phyloP scores from a whole-genome alignment of 2,329 filamentous ascomycete genomes.

The Apiospora aurea region DNA sequence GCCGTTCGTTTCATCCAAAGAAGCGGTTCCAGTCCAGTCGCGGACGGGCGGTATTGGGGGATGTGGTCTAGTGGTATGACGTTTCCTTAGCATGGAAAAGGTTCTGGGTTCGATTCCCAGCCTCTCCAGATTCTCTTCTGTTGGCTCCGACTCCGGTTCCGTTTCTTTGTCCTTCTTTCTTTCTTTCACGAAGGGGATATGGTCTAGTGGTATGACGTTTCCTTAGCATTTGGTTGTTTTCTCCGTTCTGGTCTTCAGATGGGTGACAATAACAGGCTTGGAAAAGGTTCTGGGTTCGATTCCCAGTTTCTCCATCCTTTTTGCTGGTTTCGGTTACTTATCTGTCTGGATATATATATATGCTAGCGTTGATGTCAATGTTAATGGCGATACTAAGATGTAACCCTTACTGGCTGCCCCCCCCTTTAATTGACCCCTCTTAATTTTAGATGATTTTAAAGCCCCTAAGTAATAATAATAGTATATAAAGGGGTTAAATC shows the following conservation, averaged over 20 bases:
- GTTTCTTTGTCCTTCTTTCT: background rate
- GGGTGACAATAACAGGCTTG: background rate
- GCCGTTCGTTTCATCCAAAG: background rate
- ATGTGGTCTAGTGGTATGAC: conserved; percentile 25
- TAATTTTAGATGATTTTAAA: too few species aligned
- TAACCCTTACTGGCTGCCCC: too few species aligned
- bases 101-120: conserved; percentile 25
- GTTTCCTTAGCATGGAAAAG: conserved; percentile 25
- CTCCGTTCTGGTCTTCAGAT: background rate
- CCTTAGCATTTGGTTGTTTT: conserved; percentile 12
- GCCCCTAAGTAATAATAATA: too few species aligned
- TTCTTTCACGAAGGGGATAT: conserved; percentile 16
- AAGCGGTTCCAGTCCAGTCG: background rate
- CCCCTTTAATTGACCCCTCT: too few species aligned
- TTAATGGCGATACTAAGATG: too few species aligned
- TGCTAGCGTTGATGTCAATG: background rate
- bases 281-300: conserved; percentile 21
- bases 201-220: conserved; percentile 25
- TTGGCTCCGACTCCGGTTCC: background rate
- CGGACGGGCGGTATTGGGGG: background rate
- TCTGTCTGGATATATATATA: too few species aligned
- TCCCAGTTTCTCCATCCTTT: conserved; percentile 19
- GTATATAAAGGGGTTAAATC: too few species aligned
- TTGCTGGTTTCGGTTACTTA: background rate
- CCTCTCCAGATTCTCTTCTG: conserved; percentile 5